Evolutionary conservation across 331 rosid species (phyloP).

Genomic region (Quercus tomentella): DNA sequence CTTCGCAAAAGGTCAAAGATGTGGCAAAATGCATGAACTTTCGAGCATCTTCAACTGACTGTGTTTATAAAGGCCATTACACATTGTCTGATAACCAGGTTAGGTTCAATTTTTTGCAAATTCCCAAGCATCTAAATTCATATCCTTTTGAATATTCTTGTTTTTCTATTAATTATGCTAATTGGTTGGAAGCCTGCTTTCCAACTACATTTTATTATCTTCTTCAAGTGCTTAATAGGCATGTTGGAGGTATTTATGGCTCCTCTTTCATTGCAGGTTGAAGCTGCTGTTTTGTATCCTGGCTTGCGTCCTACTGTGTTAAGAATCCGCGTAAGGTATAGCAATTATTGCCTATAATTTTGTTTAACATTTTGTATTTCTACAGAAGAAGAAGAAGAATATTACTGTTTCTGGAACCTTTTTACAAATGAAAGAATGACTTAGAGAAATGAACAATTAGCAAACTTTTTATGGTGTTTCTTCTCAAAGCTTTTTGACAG

Average conservation of each 20-base stretch:
- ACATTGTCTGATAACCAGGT: slow-evolving; percentile 88
- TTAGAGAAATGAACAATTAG: not conserved
- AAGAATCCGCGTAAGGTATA: slow-evolving; percentile 88
- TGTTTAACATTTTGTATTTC: slow-evolving; percentile 6
- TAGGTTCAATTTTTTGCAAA: slow-evolving; percentile 6
- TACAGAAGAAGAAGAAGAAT: not conserved
- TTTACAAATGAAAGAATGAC: slow-evolving; percentile 3
- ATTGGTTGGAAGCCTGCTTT: not conserved
- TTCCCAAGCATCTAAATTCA: not conserved
- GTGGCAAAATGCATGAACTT: slow-evolving; percentile 84
- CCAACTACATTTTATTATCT: not conserved
- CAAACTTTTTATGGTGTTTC: not conserved
- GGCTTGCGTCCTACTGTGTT: slow-evolving; percentile 86
- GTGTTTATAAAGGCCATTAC: slow-evolving; percentile 77
- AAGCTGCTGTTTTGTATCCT: slow-evolving; percentile 92
- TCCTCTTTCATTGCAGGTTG: slow-evolving; percentile 57
- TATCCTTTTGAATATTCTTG: slow-evolving; percentile 5
- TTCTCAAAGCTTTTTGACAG: not conserved
- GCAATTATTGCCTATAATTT: not conserved
- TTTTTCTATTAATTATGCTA: not conserved
- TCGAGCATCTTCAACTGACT: slow-evolving; percentile 61
- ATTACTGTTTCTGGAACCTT: not conserved
- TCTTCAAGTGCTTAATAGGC: not conserved
- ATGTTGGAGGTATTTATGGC: slow-evolving; percentile 19
- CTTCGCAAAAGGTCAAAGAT: slow-evolving; percentile 82